These are phyloP conservation scores for Candida yuanshanica DNA, from an alignment of 805 yeast species.

Conservation along the genomic window DNA sequence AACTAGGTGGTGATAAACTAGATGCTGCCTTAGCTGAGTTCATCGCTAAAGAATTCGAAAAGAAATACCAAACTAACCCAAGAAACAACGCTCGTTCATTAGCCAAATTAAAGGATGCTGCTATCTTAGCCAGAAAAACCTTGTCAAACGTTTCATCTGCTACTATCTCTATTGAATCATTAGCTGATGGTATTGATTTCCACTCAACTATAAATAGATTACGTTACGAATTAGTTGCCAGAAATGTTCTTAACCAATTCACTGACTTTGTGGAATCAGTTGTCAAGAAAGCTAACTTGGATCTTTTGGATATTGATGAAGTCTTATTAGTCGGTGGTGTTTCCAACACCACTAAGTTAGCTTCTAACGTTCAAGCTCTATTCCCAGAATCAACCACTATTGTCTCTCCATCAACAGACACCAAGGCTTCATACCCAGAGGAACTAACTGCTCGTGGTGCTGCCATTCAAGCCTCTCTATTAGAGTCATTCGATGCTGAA, in stretches of 20 bases:
- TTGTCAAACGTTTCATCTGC: constrained; percentile 84
- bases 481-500: constrained; percentile 78
- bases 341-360: constrained; percentile 88
- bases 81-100: constrained; percentile 73
- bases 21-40: constrained; percentile 75
- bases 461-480: constrained; percentile 86
- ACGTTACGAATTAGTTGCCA: constrained; percentile 83
- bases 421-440: constrained; percentile 80
- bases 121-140: constrained; percentile 83
- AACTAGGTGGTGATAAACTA: constrained; percentile 82
- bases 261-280: constrained; percentile 67
- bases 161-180: constrained; percentile 88
- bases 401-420: constrained; percentile 68
- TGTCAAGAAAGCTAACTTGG: constrained; percentile 78
- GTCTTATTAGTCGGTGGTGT: constrained; percentile 92
- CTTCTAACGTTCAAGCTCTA: constrained; percentile 60
- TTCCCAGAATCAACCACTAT: constrained; percentile 80
- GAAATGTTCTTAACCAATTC: constrained; percentile 72
- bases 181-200: constrained; percentile 92
- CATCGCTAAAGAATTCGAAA: constrained; percentile 91
- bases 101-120: constrained; percentile 82
- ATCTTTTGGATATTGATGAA: constrained; percentile 82
- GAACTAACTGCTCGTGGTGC: constrained; percentile 93
- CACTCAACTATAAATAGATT: constrained; percentile 90
- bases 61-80: constrained; percentile 79